Conservation (phyloP, 208 protist species). For the Polymyxa betae region DNA sequence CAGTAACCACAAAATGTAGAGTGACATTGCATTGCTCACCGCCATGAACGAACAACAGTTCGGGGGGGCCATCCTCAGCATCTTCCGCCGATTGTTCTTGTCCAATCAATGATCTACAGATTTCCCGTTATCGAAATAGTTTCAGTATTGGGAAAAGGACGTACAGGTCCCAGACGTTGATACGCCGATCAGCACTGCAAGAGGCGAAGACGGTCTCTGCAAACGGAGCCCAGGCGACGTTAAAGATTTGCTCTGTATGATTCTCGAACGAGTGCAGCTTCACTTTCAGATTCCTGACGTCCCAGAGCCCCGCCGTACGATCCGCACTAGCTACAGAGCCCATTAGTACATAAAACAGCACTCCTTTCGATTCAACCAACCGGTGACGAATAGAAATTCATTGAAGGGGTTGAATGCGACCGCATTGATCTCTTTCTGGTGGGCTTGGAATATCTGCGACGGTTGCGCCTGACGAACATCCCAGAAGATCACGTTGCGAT, state of each 20-base stretch:
- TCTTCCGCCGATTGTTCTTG: slow-evolving; percentile 82
- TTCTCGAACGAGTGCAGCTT: slow-evolving; percentile 78
- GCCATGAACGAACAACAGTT: slow-evolving; percentile 89
- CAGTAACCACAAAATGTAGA: not conserved
- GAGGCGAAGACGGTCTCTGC: slow-evolving; percentile 80
- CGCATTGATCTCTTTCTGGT: slow-evolving; percentile 80
- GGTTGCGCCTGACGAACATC: slow-evolving; percentile 62
- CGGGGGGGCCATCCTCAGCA: slow-evolving; percentile 84
- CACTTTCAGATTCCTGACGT: slow-evolving; percentile 79
- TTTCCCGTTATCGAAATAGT: not conserved
- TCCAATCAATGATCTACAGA: slow-evolving; percentile 73
- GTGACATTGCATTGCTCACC: not conserved
- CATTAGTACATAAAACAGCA: not conserved
- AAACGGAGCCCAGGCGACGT: slow-evolving; percentile 75
- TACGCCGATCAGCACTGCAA: slow-evolving; percentile 70
- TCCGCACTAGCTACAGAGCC: slow-evolving; percentile 12
- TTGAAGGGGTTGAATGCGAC: slow-evolving; percentile 84
- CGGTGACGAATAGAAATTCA: slow-evolving; percentile 81
- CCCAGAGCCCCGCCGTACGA: slow-evolving; percentile 79
- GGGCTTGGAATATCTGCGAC: slow-evolving; percentile 69
- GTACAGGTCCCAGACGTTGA: slow-evolving; percentile 55
- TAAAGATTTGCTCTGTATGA: slow-evolving; percentile 72
- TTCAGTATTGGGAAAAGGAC: not conserved
- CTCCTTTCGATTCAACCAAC: slow-evolving; percentile 61
- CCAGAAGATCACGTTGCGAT: slow-evolving; percentile 79